Evolutionary conservation across 2,329 filamentous ascomycete species (phyloP).

Genomic region (Fusarium nurragi): DNA sequence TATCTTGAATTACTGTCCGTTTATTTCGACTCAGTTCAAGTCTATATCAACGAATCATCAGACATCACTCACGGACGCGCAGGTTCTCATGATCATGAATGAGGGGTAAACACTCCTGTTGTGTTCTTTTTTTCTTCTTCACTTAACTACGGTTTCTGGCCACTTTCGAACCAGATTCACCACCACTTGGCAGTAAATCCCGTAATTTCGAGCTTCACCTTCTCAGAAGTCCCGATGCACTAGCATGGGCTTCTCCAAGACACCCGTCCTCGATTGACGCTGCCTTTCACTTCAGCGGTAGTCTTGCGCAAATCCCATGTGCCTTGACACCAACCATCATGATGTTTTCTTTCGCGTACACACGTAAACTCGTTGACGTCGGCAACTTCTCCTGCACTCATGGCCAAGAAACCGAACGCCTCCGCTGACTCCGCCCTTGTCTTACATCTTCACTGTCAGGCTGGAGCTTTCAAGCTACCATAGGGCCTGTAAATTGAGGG

Average conservation of each 20-base stretch:
- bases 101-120: slow-evolving; percentile 35
- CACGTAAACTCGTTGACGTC: slow-evolving; percentile 36
- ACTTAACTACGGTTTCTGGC: slow-evolving; percentile 39
- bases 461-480: slow-evolving; percentile 75
- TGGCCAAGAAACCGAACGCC: slow-evolving; percentile 30
- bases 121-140: slow-evolving; percentile 39
- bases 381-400: slow-evolving; percentile 35
- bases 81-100: slow-evolving; percentile 21
- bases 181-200: slow-evolving; percentile 43
- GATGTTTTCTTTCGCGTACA: slow-evolving; percentile 34
- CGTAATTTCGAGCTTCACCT: slow-evolving; percentile 40
- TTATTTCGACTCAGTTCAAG: neutral
- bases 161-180: slow-evolving; percentile 36
- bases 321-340: slow-evolving; percentile 40
- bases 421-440: slow-evolving; percentile 37
- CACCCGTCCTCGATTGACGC: slow-evolving; percentile 33
- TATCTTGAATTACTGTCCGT: neutral
- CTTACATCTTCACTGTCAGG: slow-evolving; percentile 52
- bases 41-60: neutral
- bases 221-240: slow-evolving; percentile 43
- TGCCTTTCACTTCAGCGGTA: slow-evolving; percentile 33
- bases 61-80: neutral
- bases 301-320: slow-evolving; percentile 37
- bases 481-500: slow-evolving; percentile 56
- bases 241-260: slow-evolving; percentile 41